Evolutionary conservation across 768 basidiomycete genomes (phyloP), one percentile per base, ranked within the genome.

Genomic region (Phanerodontia chrysosporium): DNA sequence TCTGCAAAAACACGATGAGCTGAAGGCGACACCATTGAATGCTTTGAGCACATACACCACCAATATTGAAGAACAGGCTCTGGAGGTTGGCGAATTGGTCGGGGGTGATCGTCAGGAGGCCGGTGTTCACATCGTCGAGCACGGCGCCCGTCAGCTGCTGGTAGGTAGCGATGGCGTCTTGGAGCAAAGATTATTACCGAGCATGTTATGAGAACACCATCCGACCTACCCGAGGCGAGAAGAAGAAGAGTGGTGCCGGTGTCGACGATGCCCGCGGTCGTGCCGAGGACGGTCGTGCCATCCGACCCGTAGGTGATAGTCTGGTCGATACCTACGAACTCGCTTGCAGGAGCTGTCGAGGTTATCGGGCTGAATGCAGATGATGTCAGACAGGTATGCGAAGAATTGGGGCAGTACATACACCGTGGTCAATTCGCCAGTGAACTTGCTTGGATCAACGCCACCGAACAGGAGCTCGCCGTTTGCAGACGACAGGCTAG

Each of bases 211-310:
- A 5, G 10, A 25, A 29, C 1, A 32, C 25, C n/a, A 24, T 52
- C 7, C 29, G 64, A 18, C 39, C 28, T 42, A 70, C 68, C 64
- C 18, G 66, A 58, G 2, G 70, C 70, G 24, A 72, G 25, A 27
- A 65, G 62, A 32, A 72, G 49, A 28, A 74, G 65, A 3, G 70
- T 69, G 2, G 71, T 74, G 42, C 71, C 73, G 6, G 73, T 72
- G 55, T 74, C 70, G 59, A 71, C 63, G 39, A 73, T 67, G 14
- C 72, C 72, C 1, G 62, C 60, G 10, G 57, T 61, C 18, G 18
- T 28, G 30, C 21, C 22, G 18, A 49, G 46, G 6, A 73, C 58
- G 42, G 68, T 66, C 13, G 55, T 52, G 5, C 46, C 51, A 10
- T n/a, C 29, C 14, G 28, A n/a, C 14, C 70, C 67, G 27, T 57